Base-by-base conservation (phyloP, 352 stramenopile genomes). In the Salisapilia sapeloensis region DNA sequence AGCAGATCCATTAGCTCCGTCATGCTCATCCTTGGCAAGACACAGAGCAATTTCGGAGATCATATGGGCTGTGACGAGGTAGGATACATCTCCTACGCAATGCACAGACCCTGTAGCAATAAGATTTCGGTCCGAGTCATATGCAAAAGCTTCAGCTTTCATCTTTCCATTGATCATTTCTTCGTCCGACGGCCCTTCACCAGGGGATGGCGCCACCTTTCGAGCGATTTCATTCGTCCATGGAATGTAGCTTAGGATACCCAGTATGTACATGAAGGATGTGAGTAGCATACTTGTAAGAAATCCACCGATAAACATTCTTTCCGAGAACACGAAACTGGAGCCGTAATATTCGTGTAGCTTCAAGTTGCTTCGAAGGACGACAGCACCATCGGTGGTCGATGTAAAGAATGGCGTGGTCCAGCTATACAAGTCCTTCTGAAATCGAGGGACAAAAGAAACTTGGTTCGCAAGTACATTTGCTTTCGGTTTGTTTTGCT, bases 151-250 rank as follows among this genome's bases (percentile, higher is more conserved):
- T 11, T 63, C 44, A 4, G 82, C 42, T 16, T 59, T 56, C 15
- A 82, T 61, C 31, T 59, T 78, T 15, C 76, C 80, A 14, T 72
- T 56, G 8, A 56, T 22, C 61, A 91, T 75, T 9, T 55, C 33
- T 21, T 75, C 48, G 24, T 79, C 53, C 6, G 54, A 60, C 2
- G 79, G 77, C 1, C 81, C 84, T 42, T 77, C 35, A 22, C 76
- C 77, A 4, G 75, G 48, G 40, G 49, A 50, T 6, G 79, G 72
- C 7, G 76, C 41, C 13, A 87, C 16, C 35, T 59, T 61, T 22
- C 57, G 53, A 17, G 89, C 24, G 4, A 90, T 37, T 25, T 49
- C 45, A 4, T 59, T 52, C 14, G 67, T 85, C 27, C 49, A 54
- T 22, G 48, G 39, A 38, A 67, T 56, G 29, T 65, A 52, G 11